phyloP scores from a whole-genome alignment of 2,329 filamentous ascomycete species.

The Diaporthe velutina region DNA sequence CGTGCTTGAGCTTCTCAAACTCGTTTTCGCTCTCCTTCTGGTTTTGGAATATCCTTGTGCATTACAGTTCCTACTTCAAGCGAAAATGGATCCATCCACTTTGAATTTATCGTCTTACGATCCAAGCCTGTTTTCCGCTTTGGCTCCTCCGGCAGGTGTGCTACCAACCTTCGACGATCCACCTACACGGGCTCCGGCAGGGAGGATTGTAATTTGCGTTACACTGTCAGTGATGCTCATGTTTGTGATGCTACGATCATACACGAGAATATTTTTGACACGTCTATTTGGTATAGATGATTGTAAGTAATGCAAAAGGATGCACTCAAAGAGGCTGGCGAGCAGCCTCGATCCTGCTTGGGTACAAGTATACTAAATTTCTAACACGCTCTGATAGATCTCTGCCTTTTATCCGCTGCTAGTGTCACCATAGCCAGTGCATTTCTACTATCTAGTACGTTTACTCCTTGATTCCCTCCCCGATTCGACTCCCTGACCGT shows the following conservation, averaged over 20 bases:
- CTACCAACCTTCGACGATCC: slow-evolving; percentile 16
- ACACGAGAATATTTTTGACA: slow-evolving; percentile 3
- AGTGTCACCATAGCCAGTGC: slow-evolving; percentile 26
- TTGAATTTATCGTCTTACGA: not conserved
- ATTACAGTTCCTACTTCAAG: not conserved
- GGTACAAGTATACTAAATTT: not conserved
- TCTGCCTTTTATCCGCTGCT: slow-evolving; percentile 13
- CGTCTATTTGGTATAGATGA: slow-evolving; percentile 14
- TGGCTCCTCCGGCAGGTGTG: slow-evolving; percentile 22
- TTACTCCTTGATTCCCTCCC: too few relatives aligned
- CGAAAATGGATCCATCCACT: not conserved
- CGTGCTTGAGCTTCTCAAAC: not conserved
- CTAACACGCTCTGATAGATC: not conserved
- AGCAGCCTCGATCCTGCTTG: not conserved
- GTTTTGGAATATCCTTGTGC: not conserved
- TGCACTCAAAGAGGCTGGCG: not conserved
- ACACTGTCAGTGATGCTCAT: slow-evolving; percentile 16
- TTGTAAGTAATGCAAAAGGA: not conserved
- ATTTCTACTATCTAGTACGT: slow-evolving; percentile 1
- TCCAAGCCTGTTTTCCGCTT: not conserved
- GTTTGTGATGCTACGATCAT: slow-evolving; percentile 10
- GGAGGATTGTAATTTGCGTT: slow-evolving; percentile 13
- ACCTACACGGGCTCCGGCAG: slow-evolving; percentile 2
- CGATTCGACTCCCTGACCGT: not conserved
- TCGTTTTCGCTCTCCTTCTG: not conserved